Evolutionary conservation across 2,329 filamentous ascomycete species (phyloP), one percentile per base, ranked within the genome.

Genomic region (Pseudocercospora fijiensis): DNA sequence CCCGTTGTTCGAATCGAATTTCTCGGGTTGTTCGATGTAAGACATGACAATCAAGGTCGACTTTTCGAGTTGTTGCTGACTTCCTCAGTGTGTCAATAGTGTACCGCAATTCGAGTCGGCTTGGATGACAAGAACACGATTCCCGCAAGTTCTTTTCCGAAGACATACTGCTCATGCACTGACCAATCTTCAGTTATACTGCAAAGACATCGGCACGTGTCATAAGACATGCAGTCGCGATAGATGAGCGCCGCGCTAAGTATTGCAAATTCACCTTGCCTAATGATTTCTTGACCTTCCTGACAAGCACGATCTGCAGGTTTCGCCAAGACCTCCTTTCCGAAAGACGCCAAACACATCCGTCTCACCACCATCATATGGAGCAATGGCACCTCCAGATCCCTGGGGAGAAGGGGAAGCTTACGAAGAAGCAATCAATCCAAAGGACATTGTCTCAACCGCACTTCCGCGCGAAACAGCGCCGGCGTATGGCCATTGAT

Each of bases 71-170:
- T n/a, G 45, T 16, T 22, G 45, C 18, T 49, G 4, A 20, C 3
- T 24, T 49, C 8, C 45, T 24, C 18, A 49, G 45, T 70, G 68
- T 49, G 67, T 69, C 45, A 68, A 71, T 57, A 63, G 62, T 45
- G 0, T 72, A 0, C 90, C 90, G 0, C 83, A 85, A 2, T 95
- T 95, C 64, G 91, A 95, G 76, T 85, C 81, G 52, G 83, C 80
- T 1, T 90, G 88, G 85, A 93, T 94, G 88, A 85, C 91, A 72
- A 85, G 90, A 41, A 90, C 84, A 72, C 91, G 89, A 73, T 92
- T 92, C 47, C 90, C 90, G 0, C 90, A 26, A 53, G 53, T 24
- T 41, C 11, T n/a, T n/a, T 27, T 37, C 47, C 28, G 16, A 26
- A 27, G 37, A 3, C 20, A 49, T 47, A 16, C 18, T 57, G 9